Base-by-base conservation (phyloP, 306 rosid species). In the Pterocarpus macrocarpus region DNA sequence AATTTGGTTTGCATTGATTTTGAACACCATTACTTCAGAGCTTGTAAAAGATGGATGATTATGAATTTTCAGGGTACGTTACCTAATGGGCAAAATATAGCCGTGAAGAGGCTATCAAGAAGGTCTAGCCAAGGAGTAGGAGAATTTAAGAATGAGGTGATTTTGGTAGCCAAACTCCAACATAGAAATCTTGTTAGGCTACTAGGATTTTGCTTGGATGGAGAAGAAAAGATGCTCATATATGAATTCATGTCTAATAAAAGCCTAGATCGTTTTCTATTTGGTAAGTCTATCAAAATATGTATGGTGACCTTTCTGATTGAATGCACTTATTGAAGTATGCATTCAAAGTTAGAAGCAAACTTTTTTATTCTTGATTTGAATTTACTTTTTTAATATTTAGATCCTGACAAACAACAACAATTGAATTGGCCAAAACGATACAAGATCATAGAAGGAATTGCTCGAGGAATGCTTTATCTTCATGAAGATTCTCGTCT, bases 61-160 rank as follows among this genome's bases (percentile, higher is more conserved):
- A 5, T 36, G 55, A 55, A 62, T 50, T 80, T 80, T 44, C 78
- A 85, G 91, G 91, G 89, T 28, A 43, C 7, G 34, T 79, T 87
- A 58, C 8, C 16, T 36, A 79, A 79, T 79, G 81, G 80, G 30
- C 75, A 79, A 75, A 34, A 65, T 14, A 67, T 87, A 43, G 88
- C 90, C 17, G 88, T 83, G 71, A 87, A 87, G 75, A 87, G 90
- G 75, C 71, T 87, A n/a, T 84, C 88, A 4, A 61, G 17, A 43
- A 43, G 14, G 14, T 87, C 87, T 36, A 14, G 65, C 2, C 88
- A 85, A 79, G 90, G 90, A 2, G 64, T 10, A 52, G 72, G 41
- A 8, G 87, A 87, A 38, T 82, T 85, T 70, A 78, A 82, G 62
- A 87, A 79, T 45, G 90, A 87, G 71, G 76, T 87, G 45, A 9